A percentile compares a stretch with the other conserved stretches of the same genome.
Evolutionary conservation across 1,284 basidiomycete species (phyloP).

Genomic region (Lentinus polychrous): DNA sequence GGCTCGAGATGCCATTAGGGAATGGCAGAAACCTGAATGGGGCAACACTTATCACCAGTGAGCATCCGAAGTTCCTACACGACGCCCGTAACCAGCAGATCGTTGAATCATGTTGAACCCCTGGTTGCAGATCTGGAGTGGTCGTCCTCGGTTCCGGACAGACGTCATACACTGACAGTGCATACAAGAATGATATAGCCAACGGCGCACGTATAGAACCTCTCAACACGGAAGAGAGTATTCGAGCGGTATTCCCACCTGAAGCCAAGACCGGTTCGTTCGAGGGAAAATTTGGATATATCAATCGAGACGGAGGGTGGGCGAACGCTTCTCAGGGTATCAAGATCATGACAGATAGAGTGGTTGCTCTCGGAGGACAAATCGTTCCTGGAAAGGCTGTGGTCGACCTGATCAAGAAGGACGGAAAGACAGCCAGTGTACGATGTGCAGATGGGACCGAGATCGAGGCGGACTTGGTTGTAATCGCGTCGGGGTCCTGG

Average conservation of each 20-base stretch:
- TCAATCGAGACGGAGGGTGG: conserved; percentile 84
- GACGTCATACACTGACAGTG: conserved; percentile 37
- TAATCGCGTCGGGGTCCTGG: conserved; percentile 79
- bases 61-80: conserved; percentile 23
- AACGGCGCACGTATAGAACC: conserved; percentile 42
- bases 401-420: conserved; percentile 34
- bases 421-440: conserved; percentile 53
- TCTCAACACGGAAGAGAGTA: conserved; percentile 31
- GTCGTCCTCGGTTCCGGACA: conserved; percentile 39
- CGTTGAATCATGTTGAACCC: not conserved
- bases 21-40: conserved; percentile 71
- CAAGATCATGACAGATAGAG: conserved; percentile 47
- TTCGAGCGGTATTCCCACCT: conserved; percentile 40
- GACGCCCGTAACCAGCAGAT: not conserved
- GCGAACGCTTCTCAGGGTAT: conserved; percentile 72
- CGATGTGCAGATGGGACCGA: conserved; percentile 41
- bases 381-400: conserved; percentile 56
- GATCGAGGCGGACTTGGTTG: conserved; percentile 48
- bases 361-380: conserved; percentile 53
- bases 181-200: conserved; percentile 52
- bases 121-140: conserved; percentile 48
- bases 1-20: conserved; percentile 63
- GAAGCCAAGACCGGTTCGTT: conserved; percentile 28
- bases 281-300: conserved; percentile 42
- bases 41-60: conserved; percentile 77